These are phyloP conservation scores for Selenicereus undatus DNA, from an alignment of 148 eudicot genomes.

Conservation along the genomic window DNA sequence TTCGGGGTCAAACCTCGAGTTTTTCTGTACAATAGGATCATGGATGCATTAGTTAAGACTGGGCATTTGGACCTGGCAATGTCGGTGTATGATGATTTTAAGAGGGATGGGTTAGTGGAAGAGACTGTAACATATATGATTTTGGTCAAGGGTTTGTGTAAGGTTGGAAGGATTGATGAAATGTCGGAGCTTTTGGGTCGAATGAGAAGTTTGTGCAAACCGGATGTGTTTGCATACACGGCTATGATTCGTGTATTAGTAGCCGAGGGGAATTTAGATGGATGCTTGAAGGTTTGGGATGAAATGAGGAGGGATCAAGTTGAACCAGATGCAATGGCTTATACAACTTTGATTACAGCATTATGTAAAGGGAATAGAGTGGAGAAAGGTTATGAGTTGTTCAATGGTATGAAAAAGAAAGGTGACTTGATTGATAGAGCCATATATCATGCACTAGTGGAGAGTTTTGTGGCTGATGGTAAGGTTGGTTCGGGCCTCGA, in stretches of 20 bases:
- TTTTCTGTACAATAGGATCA: conserved; percentile 73
- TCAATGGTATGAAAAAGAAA: conserved; percentile 68
- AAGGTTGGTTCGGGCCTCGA: conserved; percentile 74
- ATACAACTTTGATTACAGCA: conserved; percentile 62
- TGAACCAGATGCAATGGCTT: conserved; percentile 85
- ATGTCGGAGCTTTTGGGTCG: conserved; percentile 52
- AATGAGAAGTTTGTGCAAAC: conserved; percentile 76
- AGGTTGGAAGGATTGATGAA: conserved; percentile 55
- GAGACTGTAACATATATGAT: conserved; percentile 83
- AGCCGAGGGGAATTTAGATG: conserved; percentile 62
- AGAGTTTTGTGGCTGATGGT: conserved; percentile 72
- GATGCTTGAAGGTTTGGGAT: conserved; percentile 85
- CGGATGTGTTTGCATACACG: conserved; percentile 94
- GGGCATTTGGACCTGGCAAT: conserved; percentile 70
- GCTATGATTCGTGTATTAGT: conserved; percentile 75
- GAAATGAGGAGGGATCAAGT: conserved; percentile 71
- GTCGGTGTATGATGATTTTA: conserved; percentile 84
- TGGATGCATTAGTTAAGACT: conserved; percentile 79
- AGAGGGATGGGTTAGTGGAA: conserved; percentile 61
- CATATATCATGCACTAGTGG: conserved; percentile 67
- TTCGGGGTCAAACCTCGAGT: conserved; percentile 80
- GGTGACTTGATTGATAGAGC: conserved; percentile 76
- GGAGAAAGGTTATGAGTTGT: conserved; percentile 59
- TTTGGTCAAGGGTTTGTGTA: conserved; percentile 81
- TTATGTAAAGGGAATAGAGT: conserved; percentile 64